Evolutionary conservation across 2,329 filamentous ascomycete genomes (phyloP).

Genomic region (Ophiostoma sp.): DNA sequence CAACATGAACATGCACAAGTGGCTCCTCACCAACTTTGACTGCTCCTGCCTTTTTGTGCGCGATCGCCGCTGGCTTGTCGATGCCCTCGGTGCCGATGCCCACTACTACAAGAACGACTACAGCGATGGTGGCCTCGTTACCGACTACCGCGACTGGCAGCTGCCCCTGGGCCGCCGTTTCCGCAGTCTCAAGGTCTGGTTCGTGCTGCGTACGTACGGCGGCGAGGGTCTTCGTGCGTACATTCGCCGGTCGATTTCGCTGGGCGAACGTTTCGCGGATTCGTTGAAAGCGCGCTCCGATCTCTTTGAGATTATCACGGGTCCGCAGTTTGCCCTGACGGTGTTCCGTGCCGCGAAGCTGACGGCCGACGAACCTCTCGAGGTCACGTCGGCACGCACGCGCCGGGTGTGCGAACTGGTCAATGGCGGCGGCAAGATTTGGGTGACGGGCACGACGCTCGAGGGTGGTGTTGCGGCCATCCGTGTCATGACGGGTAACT

Average conservation of each 20-base stretch:
- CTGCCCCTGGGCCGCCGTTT: slow-evolving; percentile 89
- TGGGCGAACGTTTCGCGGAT: slow-evolving; percentile 69
- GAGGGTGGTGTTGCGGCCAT: slow-evolving; percentile 71
- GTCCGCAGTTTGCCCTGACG: slow-evolving; percentile 75
- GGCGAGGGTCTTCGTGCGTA: slow-evolving; percentile 68
- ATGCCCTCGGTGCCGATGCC: slow-evolving; percentile 78
- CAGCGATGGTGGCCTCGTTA: slow-evolving; percentile 80
- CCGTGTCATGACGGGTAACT: slow-evolving; percentile 73
- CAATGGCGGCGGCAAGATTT: slow-evolving; percentile 74
- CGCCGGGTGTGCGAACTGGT: slow-evolving; percentile 74
- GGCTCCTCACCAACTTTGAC: slow-evolving; percentile 93
- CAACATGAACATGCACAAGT: slow-evolving; percentile 97
- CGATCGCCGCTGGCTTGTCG: slow-evolving; percentile 71
- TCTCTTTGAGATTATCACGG: slow-evolving; percentile 73
- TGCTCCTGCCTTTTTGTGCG: slow-evolving; percentile 77
- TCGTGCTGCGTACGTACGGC: slow-evolving; percentile 82
- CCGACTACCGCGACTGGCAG: slow-evolving; percentile 96
- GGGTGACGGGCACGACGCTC: slow-evolving; percentile 75
- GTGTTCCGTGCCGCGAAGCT: slow-evolving; percentile 65
- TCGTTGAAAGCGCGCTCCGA: slow-evolving; percentile 52
- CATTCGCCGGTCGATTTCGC: slow-evolving; percentile 65
- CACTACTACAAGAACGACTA: slow-evolving; percentile 65
- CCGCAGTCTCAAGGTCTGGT: slow-evolving; percentile 90
- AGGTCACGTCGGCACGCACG: slow-evolving; percentile 57
- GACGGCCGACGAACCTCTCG: slow-evolving; percentile 35